Evolutionary conservation across 2,329 filamentous ascomycete genomes (phyloP).

Genomic region (Thielaviopsis euricoi): DNA sequence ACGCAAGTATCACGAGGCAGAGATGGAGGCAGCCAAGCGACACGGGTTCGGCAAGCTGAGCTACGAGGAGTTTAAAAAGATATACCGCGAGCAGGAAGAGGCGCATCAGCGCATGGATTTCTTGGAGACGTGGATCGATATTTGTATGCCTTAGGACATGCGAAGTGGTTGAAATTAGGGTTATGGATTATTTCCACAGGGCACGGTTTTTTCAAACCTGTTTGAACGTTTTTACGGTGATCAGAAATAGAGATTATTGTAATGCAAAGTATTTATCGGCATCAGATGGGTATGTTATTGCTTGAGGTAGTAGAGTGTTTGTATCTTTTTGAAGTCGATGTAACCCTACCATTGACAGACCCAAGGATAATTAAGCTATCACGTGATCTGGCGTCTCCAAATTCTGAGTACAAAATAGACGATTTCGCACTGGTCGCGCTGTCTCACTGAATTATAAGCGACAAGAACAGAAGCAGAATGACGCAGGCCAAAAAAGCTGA

Average conservation of each 20-base stretch:
- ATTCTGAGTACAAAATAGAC: not conserved
- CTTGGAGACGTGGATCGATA: constrained; percentile 81
- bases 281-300: too few relatives aligned
- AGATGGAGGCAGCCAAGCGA: constrained; percentile 49
- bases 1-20: constrained; percentile 45
- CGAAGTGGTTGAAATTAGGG: not conserved
- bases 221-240: not conserved
- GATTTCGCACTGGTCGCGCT: not conserved
- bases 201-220: too few relatives aligned
- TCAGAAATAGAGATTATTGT: not conserved
- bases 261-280: not conserved
- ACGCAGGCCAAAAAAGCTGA: not conserved
- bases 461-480: too few relatives aligned
- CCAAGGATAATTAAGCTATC: not conserved
- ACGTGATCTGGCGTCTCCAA: not conserved
- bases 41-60: constrained; percentile 68
- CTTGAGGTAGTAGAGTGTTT: not conserved
- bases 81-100: constrained; percentile 52
- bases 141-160: constrained; percentile 41
- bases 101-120: constrained; percentile 54
- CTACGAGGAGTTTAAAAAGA: constrained; percentile 63
- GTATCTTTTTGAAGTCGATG: too few relatives aligned
- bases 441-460: too few relatives aligned
- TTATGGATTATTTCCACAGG: not conserved
- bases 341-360: not conserved